A percentile compares a stretch with the other conserved stretches of the same genome.
Conservation (phyloP, 2,329 filamentous ascomycete genomes). For the Monascus ruber region DNA sequence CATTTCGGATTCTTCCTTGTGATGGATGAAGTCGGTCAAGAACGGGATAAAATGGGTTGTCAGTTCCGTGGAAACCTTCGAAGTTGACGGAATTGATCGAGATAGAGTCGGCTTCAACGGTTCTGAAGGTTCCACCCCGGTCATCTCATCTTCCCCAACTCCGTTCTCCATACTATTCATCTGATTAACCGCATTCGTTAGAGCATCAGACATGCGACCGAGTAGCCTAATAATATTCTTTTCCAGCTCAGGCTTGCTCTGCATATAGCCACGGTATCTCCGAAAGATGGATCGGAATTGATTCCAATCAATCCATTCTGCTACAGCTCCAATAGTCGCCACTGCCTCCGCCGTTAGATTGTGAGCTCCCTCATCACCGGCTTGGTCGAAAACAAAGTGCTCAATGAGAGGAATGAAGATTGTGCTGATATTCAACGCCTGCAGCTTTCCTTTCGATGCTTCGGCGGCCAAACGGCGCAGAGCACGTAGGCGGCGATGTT, state of each 20-base stretch:
- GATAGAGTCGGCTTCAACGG: constrained; percentile 40
- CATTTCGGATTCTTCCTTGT: constrained; percentile 90
- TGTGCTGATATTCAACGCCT: constrained; percentile 67
- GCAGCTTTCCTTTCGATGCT: constrained; percentile 53
- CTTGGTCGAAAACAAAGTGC: constrained; percentile 80
- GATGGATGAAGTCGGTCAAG: constrained; percentile 73
- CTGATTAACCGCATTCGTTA: constrained; percentile 45
- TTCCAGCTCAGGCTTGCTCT: constrained; percentile 67
- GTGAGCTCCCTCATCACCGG: constrained; percentile 64
- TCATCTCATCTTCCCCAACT: constrained; percentile 13
- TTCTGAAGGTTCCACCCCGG: constrained; percentile 16
- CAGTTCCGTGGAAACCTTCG: constrained; percentile 62
- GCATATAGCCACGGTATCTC: constrained; percentile 72
- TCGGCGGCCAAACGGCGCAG: constrained; percentile 63
- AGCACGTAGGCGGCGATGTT: constrained; percentile 73
- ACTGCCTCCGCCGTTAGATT: constrained; percentile 79
- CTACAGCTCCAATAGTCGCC: constrained; percentile 63
- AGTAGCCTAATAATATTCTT: constrained; percentile 78
- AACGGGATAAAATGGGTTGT: constrained; percentile 65
- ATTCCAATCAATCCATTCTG: constrained; percentile 72
- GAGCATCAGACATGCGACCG: constrained; percentile 66
- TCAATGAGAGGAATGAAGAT: constrained; percentile 87
- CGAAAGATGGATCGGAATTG: constrained; percentile 79
- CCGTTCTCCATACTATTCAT: constrained; percentile 10
- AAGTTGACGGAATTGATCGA: constrained; percentile 52